These are phyloP conservation scores for Suhomyces faveliae DNA, from an alignment of 805 yeast genomes.

Conservation along the genomic window DNA sequence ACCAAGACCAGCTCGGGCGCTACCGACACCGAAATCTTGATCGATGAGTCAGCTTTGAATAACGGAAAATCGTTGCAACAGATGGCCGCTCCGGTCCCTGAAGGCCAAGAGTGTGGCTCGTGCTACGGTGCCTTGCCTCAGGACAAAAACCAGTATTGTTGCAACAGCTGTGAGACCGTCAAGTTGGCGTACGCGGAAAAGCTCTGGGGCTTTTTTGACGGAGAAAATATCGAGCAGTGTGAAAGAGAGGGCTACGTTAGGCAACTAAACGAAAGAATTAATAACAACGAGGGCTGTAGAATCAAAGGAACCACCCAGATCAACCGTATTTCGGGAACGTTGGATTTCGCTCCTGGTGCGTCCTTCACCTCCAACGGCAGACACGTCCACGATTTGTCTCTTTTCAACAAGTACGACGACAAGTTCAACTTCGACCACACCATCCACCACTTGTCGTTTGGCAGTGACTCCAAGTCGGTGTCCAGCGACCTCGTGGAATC, in stretches of 20 bases:
- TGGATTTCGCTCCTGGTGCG: conserved; percentile 96
- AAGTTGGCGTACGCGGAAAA: conserved; percentile 70
- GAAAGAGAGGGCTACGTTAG: conserved; percentile 81
- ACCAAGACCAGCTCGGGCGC: conserved; percentile 47
- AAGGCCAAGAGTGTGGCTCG: conserved; percentile 68
- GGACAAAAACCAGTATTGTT: conserved; percentile 57
- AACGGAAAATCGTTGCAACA: conserved; percentile 26
- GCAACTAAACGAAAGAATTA: conserved; percentile 53
- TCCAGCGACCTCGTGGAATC: conserved; percentile 24
- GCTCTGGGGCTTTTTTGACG: conserved; percentile 91
- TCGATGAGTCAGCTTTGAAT: conserved; percentile 23
- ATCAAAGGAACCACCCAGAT: conserved; percentile 75
- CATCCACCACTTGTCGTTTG: conserved; percentile 82
- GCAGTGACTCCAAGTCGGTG: conserved; percentile 47
- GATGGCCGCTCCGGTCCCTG: conserved; percentile 31
- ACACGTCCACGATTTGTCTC: conserved; percentile 84
- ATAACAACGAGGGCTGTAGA: conserved; percentile 77
- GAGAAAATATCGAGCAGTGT: conserved; percentile 84
- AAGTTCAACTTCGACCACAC: conserved; percentile 74
- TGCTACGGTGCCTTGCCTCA: conserved; percentile 85
- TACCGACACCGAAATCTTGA: conserved; percentile 25
- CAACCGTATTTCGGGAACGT: conserved; percentile 83
- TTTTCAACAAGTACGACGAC: conserved; percentile 54
- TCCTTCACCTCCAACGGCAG: conserved; percentile 56
- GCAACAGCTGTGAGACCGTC: conserved; percentile 84